Evolutionary conservation across 176 grass and related monocot genomes (phyloP).

Genomic region (Cenchrus purpureus): DNA sequence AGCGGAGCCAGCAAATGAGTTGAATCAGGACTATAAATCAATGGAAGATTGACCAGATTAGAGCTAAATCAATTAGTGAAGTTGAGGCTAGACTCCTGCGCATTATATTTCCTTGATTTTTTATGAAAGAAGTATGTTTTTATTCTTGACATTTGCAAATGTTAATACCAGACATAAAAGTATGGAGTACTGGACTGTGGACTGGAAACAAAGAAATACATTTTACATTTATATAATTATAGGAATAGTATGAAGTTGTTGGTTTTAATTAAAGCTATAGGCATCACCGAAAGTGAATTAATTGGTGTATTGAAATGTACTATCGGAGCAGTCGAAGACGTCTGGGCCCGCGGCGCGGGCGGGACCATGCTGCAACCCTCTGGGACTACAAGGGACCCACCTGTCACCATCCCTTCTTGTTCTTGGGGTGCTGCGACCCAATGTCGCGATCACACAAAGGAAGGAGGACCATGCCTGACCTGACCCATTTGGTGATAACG

Average conservation of each 20-base stretch:
- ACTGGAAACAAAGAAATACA: background rate
- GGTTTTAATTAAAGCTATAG: background rate
- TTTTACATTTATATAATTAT: background rate
- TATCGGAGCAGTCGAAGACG: constrained; percentile 19
- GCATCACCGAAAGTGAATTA: constrained; percentile 15
- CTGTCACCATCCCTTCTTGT: constrained; percentile 29
- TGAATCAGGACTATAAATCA: no score
- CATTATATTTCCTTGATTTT: background rate
- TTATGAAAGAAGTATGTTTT: background rate
- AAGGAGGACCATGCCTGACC: constrained; percentile 28
- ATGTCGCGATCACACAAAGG: constrained; percentile 3
- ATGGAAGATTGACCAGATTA: no score
- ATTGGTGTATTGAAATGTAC: constrained; percentile 1
- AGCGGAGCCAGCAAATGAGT: no score
- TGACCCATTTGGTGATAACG: constrained; percentile 18
- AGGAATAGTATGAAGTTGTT: background rate
- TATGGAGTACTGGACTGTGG: background rate
- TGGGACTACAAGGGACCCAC: constrained; percentile 40
- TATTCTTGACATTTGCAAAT: background rate
- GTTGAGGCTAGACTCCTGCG: background rate
- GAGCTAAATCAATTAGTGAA: no score
- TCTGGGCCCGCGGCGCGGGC: background rate
- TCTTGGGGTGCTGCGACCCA: constrained; percentile 28
- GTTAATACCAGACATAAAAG: background rate
- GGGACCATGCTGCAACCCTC: constrained; percentile 40